Conservation (phyloP, 2,329 filamentous ascomycete species). For the Sporothrix pallida region DNA sequence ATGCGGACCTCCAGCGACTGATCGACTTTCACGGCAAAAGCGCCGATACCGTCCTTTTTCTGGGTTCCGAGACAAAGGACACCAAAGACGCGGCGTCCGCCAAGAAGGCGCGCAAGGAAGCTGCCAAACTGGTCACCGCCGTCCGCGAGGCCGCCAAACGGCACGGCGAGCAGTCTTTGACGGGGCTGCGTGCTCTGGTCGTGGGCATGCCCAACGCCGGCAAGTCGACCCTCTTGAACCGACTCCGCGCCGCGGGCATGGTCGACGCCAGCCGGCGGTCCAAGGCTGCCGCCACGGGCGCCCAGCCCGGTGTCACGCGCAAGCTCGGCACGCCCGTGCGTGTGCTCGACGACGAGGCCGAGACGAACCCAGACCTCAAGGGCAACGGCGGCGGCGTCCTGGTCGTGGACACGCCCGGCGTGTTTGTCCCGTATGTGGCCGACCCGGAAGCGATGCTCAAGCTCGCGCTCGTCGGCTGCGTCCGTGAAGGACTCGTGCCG, state of each 20-base stretch:
- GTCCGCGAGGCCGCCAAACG: conserved; percentile 56
- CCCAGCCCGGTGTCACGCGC: conserved; percentile 86
- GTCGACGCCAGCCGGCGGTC: conserved; percentile 47
- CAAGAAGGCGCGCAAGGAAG: conserved; percentile 40
- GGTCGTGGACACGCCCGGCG: conserved; percentile 88
- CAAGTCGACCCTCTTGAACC: conserved; percentile 93
- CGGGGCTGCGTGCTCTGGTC: conserved; percentile 82
- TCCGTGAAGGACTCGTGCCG: conserved; percentile 86
- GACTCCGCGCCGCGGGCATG: conserved; percentile 73
- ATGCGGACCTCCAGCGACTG: conserved; percentile 41
- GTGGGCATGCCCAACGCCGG: conserved; percentile 99
- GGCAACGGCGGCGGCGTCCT: conserved; percentile 70
- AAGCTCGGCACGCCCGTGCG: conserved; percentile 85
- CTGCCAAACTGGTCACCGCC: conserved; percentile 51
- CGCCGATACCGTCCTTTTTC: conserved; percentile 44
- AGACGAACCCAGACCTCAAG: conserved; percentile 31
- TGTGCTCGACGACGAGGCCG: conserved; percentile 56
- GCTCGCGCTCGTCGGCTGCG: conserved; percentile 85
- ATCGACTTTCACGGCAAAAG: conserved; percentile 52
- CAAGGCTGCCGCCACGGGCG: conserved; percentile 82
- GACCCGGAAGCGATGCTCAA: conserved; percentile 91
- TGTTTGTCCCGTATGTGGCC: conserved; percentile 90
- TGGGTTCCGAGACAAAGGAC: conserved; percentile 51
- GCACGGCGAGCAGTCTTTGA: conserved; percentile 63
- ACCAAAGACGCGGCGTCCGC: conserved; percentile 49